Conservation (phyloP, 2,329 filamentous ascomycete genomes). For the Diplodia mutila region DNA sequence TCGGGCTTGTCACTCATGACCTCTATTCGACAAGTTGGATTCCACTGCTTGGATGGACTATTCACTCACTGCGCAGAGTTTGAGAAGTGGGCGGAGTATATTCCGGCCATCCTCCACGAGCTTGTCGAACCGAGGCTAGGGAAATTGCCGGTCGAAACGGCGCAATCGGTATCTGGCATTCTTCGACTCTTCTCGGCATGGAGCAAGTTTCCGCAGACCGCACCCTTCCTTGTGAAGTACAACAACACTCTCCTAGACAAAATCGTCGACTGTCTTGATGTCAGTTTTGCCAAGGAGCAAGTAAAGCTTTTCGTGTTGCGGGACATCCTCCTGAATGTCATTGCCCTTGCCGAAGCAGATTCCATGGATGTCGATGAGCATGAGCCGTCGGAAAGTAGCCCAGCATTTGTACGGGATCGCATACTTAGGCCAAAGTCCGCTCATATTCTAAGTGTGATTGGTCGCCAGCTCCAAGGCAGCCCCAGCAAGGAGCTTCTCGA, state of each 20-base stretch:
- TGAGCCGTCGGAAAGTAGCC: not conserved
- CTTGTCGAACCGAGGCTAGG: conserved; percentile 76
- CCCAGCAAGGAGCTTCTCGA: conserved; percentile 76
- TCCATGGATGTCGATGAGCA: conserved; percentile 57
- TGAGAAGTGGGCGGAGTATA: conserved; percentile 71
- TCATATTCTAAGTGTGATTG: conserved; percentile 61
- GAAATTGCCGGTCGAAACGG: conserved; percentile 80
- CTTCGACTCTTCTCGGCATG: conserved; percentile 81
- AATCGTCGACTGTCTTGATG: conserved; percentile 71
- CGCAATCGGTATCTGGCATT: conserved; percentile 83
- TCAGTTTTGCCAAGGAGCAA: conserved; percentile 78
- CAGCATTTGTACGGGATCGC: conserved; percentile 54
- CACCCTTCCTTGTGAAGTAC: conserved; percentile 69
- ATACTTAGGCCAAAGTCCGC: conserved; percentile 70
- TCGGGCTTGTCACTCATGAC: conserved; percentile 52
- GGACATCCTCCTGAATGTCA: conserved; percentile 65
- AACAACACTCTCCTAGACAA: conserved; percentile 65
- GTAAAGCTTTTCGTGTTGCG: conserved; percentile 82
- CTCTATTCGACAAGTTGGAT: conserved; percentile 69
- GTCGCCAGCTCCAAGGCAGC: conserved; percentile 58
- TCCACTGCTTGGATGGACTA: conserved; percentile 80
- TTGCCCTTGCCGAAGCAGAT: conserved; percentile 55
- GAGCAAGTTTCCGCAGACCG: conserved; percentile 69
- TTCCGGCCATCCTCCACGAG: conserved; percentile 71
- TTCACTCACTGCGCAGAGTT: conserved; percentile 73